These are phyloP conservation scores for Ustilago hordei DNA, from an alignment of 1,284 basidiomycete genomes.

Conservation along the genomic window DNA sequence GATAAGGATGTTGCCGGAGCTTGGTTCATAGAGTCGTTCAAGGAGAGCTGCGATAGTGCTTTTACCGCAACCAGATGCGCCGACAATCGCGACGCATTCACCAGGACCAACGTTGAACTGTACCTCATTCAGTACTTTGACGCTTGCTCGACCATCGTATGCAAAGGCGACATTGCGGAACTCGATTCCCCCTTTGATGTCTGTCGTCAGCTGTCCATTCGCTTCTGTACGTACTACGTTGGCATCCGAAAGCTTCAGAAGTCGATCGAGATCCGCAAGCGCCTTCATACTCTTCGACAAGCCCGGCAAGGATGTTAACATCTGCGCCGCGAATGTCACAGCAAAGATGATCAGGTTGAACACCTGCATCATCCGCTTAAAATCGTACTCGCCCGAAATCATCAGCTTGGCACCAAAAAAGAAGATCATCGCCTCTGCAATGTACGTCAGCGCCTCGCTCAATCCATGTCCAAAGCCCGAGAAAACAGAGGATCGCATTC, in stretches of 20 bases:
- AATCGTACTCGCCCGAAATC: constrained; percentile 82
- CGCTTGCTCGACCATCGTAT: constrained; percentile 40
- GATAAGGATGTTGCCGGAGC: constrained; percentile 42
- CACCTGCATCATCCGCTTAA: constrained; percentile 87
- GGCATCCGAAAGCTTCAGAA: constrained; percentile 72
- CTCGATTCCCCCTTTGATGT: constrained; percentile 37
- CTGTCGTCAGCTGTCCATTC: constrained; percentile 10
- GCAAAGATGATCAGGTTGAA: constrained; percentile 93
- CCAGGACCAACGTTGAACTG: constrained; percentile 47
- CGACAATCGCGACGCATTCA: constrained; percentile 66
- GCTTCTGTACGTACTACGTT: constrained; percentile 4
- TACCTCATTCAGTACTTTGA: constrained; percentile 41
- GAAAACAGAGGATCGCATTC: constrained; percentile 81
- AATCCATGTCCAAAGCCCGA: constrained; percentile 86
- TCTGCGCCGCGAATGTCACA: constrained; percentile 87
- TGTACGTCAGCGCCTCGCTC: constrained; percentile 83
- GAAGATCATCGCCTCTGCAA: constrained; percentile 81
- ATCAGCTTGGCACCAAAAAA: constrained; percentile 88
- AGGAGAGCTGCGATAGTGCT: constrained; percentile 61
- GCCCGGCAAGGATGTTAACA: constrained; percentile 78
- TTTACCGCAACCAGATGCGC: constrained; percentile 65
- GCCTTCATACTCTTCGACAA: constrained; percentile 72
- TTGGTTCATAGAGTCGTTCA: constrained; percentile 65
- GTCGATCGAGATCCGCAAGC: constrained; percentile 79
- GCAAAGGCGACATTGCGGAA: constrained; percentile 60